These are phyloP conservation scores for Puccinia triticina DNA, from an alignment of 1,284 basidiomycete species.

Conservation along the genomic window DNA sequence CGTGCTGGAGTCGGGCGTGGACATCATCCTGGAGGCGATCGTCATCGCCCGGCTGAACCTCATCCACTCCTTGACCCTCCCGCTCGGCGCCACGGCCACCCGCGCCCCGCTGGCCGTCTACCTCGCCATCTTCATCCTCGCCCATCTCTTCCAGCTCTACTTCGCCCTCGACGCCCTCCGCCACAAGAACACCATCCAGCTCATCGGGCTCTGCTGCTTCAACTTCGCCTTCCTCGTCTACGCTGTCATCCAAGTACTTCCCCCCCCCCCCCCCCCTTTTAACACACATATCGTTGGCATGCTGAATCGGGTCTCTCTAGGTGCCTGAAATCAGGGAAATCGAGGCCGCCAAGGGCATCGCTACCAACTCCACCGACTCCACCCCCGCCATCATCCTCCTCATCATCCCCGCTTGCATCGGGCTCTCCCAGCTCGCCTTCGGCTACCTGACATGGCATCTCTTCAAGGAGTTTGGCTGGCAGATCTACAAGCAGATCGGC, in stretches of 20 bases:
- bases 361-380: background rate
- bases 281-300: background rate
- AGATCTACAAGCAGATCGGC: conserved; percentile 45
- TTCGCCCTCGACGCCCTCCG: conserved; percentile 35
- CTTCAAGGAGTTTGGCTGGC: conserved; percentile 48
- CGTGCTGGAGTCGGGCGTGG: conserved; percentile 9
- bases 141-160: conserved; percentile 46
- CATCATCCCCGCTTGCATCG: conserved; percentile 28
- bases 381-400: conserved; percentile 16
- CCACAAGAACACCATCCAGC: conserved; percentile 49
- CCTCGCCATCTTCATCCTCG: conserved; percentile 45
- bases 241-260: conserved; percentile 35
- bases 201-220: conserved; percentile 39
- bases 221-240: conserved; percentile 36
- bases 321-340: conserved; percentile 43
- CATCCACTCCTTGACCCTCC: background rate
- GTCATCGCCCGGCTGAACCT: conserved; percentile 3
- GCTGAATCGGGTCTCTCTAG: background rate
- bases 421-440: conserved; percentile 10
- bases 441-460: conserved; percentile 40
- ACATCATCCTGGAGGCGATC: conserved; percentile 30
- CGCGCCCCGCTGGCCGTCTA: conserved; percentile 31
- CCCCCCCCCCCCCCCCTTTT: background rate
- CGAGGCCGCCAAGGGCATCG: background rate
- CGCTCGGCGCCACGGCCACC: background rate